Conservation (phyloP, 306 rosid genomes). For the Oxytropis ochrocephala region DNA sequence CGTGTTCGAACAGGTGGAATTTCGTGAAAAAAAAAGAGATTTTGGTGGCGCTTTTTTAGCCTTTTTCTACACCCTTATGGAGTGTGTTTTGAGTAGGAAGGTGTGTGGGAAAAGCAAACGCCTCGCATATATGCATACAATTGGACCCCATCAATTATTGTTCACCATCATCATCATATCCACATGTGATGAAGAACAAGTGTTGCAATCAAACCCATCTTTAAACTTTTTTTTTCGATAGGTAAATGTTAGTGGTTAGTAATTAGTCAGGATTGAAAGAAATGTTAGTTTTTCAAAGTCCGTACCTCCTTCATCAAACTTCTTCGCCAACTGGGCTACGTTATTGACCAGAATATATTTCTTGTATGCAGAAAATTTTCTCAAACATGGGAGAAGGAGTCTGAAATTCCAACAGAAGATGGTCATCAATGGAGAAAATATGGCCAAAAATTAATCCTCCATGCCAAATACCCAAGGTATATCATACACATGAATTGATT, state of each 20-base stretch:
- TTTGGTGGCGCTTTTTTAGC: no score
- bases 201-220: neutral
- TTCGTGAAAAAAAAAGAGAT: no score
- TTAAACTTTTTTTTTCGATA: no score
- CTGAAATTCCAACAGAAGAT: conserved; percentile 34
- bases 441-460: conserved; percentile 55
- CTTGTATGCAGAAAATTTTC: conserved; percentile 37
- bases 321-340: no score
- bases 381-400: conserved; percentile 33
- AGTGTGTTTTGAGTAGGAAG: no score
- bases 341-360: neutral
- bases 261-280: no score
- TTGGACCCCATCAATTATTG: conserved; percentile 35
- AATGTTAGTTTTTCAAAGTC: no score
- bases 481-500: neutral
- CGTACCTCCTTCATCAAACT: no score
- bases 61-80: no score
- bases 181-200: neutral
- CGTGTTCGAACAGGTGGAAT: no score
- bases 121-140: neutral
- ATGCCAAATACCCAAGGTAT: conserved; percentile 42
- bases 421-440: conserved; percentile 79
- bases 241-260: no score
- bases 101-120: no score
- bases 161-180: neutral